Percentiles rank a stretch among this genome's conserved stretches.
Evolutionary conservation across 176 grass and related monocot species (phyloP).

Genomic region (Eragrostis nindensis): DNA sequence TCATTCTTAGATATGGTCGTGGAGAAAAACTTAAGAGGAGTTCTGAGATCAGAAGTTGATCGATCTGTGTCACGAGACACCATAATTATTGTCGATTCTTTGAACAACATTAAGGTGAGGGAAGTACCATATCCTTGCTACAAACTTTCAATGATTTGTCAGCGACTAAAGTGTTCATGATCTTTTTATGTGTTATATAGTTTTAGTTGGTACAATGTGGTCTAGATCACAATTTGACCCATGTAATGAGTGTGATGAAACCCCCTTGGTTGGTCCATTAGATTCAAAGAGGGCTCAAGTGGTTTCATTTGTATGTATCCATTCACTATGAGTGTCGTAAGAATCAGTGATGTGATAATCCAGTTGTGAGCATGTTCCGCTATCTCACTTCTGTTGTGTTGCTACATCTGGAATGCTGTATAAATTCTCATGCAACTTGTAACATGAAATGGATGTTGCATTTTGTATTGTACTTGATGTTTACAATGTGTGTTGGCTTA

Average conservation of each 20-base stretch:
- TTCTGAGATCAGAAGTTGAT: constrained; percentile 96
- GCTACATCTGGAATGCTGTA: neutral
- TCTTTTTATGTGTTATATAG: constrained; percentile 4
- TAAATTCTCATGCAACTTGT: neutral
- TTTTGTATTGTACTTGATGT: neutral
- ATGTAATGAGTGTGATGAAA: neutral
- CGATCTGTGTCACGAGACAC: constrained; percentile 76
- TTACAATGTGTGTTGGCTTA: neutral
- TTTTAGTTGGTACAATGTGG: neutral
- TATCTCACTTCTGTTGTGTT: neutral
- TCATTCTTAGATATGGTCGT: constrained; percentile 76
- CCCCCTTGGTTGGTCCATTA: neutral
- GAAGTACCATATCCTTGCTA: neutral
- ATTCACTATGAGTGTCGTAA: neutral
- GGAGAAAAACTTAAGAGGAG: constrained; percentile 94
- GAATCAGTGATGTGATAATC: neutral
- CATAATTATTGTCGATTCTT: constrained; percentile 87
- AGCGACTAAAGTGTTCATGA: neutral
- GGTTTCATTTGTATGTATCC: neutral
- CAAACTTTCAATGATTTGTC: neutral
- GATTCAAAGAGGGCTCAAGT: constrained; percentile 7
- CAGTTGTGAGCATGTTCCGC: neutral
- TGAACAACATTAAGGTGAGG: constrained; percentile 96
- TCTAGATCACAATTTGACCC: neutral
- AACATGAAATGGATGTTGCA: constrained; percentile 1